phyloP scores from a whole-genome alignment of 495 filamentous ascomycete species.

The Daldinia loculata region DNA sequence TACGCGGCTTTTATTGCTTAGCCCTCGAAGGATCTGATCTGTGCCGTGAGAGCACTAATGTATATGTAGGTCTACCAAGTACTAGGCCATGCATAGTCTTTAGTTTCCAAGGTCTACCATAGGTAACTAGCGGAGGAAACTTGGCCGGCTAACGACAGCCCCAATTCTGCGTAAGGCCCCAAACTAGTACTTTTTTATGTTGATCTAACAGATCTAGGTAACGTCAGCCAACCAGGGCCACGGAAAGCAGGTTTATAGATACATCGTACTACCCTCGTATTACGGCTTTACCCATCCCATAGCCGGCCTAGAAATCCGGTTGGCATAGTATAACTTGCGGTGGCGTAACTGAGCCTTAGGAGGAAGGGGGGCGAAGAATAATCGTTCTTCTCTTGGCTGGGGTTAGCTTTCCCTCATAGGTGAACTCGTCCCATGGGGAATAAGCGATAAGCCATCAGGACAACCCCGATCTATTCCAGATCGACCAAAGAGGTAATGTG shows the following conservation, averaged over 20 bases:
- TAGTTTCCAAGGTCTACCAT: too few relatives aligned
- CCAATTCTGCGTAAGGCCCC: not conserved
- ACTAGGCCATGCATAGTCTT: too few relatives aligned
- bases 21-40: not conserved
- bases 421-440: not conserved
- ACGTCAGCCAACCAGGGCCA: not conserved
- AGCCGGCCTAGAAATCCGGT: not conserved
- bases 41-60: not conserved
- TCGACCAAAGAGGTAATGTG: constrained; percentile 5
- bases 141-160: not conserved
- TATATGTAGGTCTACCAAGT: not conserved
- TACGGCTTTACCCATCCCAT: not conserved
- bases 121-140: too few relatives aligned
- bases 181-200: not conserved
- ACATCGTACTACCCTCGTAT: not conserved
- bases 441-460: not conserved
- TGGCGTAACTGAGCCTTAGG: constrained; percentile 11
- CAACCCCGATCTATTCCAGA: not conserved
- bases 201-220: not conserved
- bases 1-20: not conserved
- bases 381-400: not conserved
- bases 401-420: not conserved
- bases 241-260: not conserved
- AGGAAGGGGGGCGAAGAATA: not conserved
- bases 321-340: not conserved